These are phyloP conservation scores for Moesziomyces aphidis DNA, from an alignment of 1,284 basidiomycete species.

Conservation along the genomic window DNA sequence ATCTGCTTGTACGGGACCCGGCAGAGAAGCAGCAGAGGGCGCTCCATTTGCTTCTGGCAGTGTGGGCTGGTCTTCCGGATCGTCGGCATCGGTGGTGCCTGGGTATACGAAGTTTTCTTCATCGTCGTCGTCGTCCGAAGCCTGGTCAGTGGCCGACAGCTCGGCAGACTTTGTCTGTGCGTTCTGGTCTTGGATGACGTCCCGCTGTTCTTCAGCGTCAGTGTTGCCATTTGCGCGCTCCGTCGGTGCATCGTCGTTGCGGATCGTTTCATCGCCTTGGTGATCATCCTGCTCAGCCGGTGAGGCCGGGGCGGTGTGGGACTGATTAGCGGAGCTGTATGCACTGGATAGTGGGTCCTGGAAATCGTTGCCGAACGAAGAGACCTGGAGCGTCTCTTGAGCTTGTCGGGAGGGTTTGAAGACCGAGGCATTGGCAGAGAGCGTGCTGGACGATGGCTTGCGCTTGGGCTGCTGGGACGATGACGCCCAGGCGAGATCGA, in stretches of 20 bases:
- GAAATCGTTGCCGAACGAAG: conserved; percentile 13
- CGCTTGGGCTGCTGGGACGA: conserved; percentile 13
- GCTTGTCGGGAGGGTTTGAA: conserved; percentile 17
- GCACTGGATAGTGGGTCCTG: conserved; percentile 28
- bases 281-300: neutral
- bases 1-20: neutral
- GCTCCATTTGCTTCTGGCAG: neutral
- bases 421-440: conserved; percentile 32
- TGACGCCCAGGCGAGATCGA: conserved; percentile 22
- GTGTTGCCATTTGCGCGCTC: neutral
- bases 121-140: conserved; percentile 14
- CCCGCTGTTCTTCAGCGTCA: conserved; percentile 1
- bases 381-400: conserved; percentile 5
- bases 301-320: neutral
- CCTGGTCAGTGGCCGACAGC: neutral
- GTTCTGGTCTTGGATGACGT: neutral
- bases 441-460: conserved; percentile 3
- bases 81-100: neutral
- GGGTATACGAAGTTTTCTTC: conserved; percentile 40
- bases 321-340: conserved; percentile 7
- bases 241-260: too few relatives aligned
- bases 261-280: neutral
- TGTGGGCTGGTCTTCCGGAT: neutral
- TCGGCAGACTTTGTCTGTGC: neutral
- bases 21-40: neutral